These are phyloP conservation scores for Punctularia strigosozonata DNA, from an alignment of 768 basidiomycete genomes.

Conservation along the genomic window DNA sequence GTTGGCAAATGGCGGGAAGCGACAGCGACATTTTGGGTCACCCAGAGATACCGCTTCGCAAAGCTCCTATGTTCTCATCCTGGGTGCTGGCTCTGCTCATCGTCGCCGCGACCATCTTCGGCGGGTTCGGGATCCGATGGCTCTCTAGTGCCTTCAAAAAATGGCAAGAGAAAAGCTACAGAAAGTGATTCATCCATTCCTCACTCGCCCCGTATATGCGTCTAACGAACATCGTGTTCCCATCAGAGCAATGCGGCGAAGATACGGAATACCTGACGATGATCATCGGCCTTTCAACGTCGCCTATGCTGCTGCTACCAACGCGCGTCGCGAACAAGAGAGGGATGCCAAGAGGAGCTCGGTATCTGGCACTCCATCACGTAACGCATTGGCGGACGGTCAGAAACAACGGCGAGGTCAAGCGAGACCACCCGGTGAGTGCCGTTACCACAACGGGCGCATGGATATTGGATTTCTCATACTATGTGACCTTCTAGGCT, in stretches of 20 bases:
- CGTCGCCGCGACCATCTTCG: slow-evolving; percentile 18
- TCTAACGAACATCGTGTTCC: slow-evolving; percentile 1
- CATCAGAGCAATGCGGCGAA: slow-evolving; percentile 54
- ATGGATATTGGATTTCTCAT: too few relatives aligned
- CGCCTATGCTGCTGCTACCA: slow-evolving; percentile 65
- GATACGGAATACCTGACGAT: slow-evolving; percentile 75
- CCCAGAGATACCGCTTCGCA: neutral
- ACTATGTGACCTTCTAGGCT: too few relatives aligned
- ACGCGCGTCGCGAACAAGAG: too few relatives aligned
- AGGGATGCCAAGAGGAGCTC: too few relatives aligned
- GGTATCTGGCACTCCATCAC: too few relatives aligned
- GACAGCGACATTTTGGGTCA: neutral
- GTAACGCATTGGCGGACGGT: too few relatives aligned
- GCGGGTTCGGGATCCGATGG: slow-evolving; percentile 25
- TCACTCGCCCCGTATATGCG: neutral
- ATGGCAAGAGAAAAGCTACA: slow-evolving; percentile 54
- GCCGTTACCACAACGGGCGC: too few relatives aligned
- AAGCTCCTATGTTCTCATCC: neutral
- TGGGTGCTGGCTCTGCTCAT: neutral
- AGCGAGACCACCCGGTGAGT: too few relatives aligned
- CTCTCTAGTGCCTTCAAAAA: slow-evolving; percentile 33
- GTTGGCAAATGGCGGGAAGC: neutral
- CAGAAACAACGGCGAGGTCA: too few relatives aligned
- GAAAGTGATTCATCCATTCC: slow-evolving; percentile 34
- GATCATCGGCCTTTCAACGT: slow-evolving; percentile 80